phyloP scores from a whole-genome alignment of 495 filamentous ascomycete genomes.

The Penicillium lagena region DNA sequence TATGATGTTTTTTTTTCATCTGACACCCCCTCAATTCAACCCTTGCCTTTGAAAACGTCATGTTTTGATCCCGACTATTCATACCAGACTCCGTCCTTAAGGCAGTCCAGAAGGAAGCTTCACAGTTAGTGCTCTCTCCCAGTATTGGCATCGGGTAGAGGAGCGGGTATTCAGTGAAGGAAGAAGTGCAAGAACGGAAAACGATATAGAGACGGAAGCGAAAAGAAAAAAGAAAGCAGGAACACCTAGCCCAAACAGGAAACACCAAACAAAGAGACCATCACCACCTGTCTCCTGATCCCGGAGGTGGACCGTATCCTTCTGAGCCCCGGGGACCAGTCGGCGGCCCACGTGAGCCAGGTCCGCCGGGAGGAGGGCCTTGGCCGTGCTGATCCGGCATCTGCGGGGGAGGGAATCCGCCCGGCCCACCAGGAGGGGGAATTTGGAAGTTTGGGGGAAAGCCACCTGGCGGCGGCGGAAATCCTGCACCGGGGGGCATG shows the following conservation, averaged over 20 bases:
- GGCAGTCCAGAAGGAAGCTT: too few species aligned
- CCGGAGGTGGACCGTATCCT: slow-evolving; percentile 18
- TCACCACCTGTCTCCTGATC: slow-evolving; percentile 20
- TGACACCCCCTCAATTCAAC: too few species aligned
- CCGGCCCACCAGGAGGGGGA: slow-evolving; percentile 27
- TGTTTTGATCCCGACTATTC: too few species aligned
- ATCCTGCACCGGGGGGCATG: slow-evolving; percentile 38
- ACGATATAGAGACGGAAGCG: background rate
- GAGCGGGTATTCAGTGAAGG: background rate
- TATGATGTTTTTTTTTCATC: too few species aligned
- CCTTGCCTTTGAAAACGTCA: too few species aligned
- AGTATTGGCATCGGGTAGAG: too few species aligned
- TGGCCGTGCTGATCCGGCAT: slow-evolving; percentile 18
- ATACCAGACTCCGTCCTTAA: too few species aligned
- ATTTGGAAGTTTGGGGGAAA: slow-evolving; percentile 50
- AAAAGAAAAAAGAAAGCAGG: slow-evolving; percentile 4
- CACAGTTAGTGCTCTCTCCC: too few species aligned
- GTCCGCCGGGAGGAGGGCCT: slow-evolving; percentile 14
- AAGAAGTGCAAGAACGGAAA: slow-evolving; percentile 2
- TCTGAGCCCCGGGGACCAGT: slow-evolving; percentile 28
- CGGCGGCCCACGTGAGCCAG: slow-evolving; percentile 14
- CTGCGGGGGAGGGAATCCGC: slow-evolving; percentile 20
- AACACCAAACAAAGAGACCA: background rate
- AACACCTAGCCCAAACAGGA: background rate
- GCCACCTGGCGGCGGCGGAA: slow-evolving; percentile 58